Conservation (phyloP, 192 early-diverging fungal species). For the Umbelopsis isabellina region DNA sequence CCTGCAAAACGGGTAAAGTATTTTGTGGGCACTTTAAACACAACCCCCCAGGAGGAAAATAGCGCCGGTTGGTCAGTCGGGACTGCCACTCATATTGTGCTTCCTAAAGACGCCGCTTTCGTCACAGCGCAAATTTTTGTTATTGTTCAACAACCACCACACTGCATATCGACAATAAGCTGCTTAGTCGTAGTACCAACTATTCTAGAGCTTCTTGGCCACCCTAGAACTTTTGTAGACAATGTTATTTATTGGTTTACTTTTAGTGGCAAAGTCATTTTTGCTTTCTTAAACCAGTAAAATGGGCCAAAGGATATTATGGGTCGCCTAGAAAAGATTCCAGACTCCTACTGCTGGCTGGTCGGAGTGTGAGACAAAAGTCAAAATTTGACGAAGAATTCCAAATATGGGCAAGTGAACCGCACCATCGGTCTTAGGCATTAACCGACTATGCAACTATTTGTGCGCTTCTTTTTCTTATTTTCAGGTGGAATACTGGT, state of each 20-base stretch:
- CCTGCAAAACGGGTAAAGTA: no score
- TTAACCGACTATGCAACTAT: slow-evolving; percentile 1
- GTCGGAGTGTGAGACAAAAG: slow-evolving; percentile 20
- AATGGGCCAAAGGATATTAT: no score
- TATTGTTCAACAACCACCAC: not conserved
- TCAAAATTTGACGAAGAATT: slow-evolving; percentile 5
- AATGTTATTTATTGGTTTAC: no score
- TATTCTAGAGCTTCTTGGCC: no score
- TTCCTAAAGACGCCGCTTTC: slow-evolving; percentile 13
- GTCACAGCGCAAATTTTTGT: slow-evolving; percentile 3
- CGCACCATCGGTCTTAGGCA: not conserved
- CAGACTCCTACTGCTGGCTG: slow-evolving; percentile 9
- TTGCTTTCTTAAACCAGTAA: no score
- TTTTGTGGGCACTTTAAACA: not conserved
- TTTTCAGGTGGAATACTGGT: no score
- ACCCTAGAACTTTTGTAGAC: no score
- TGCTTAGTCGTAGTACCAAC: no score
- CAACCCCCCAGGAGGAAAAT: not conserved
- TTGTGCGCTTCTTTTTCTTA: not conserved
- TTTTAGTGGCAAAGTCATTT: no score
- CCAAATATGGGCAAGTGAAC: slow-evolving; percentile 1
- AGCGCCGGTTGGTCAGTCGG: not conserved
- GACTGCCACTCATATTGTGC: not conserved
- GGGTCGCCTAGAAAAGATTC: slow-evolving; percentile 9
- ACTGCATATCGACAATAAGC: no score